A percentile compares a stretch with the other conserved stretches of the same genome.
These are phyloP conservation scores for Boechera retrofracta DNA, from an alignment of 345 rosid genomes.

Conservation along the genomic window DNA sequence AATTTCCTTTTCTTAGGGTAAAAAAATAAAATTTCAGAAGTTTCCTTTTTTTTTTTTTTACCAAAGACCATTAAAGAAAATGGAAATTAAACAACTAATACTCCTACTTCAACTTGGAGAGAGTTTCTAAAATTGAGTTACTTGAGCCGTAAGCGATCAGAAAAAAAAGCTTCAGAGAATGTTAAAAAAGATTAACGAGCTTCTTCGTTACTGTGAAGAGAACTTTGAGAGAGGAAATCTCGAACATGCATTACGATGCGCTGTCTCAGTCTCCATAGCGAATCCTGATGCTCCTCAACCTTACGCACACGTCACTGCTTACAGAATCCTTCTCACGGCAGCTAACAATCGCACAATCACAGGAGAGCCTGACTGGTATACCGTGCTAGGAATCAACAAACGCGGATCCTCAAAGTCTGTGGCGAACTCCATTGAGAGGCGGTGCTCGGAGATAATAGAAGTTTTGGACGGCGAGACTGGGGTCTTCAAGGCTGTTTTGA, in stretches of 20 bases:
- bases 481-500: background rate
- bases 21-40: background rate
- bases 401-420: background rate
- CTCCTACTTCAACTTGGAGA: background rate
- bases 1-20: background rate
- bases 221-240: slow-evolving; percentile 26
- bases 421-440: background rate
- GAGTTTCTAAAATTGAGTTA: background rate
- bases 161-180: background rate
- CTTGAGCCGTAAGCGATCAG: background rate
- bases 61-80: background rate
- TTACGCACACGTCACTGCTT: slow-evolving; percentile 37
- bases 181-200: background rate
- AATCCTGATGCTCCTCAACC: slow-evolving; percentile 28
- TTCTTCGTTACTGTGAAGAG: slow-evolving; percentile 38
- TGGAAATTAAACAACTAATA: slow-evolving; percentile 15
- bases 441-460: background rate
- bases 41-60: background rate
- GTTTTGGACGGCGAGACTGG: background rate
- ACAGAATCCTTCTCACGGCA: slow-evolving; percentile 29
- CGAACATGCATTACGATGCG: slow-evolving; percentile 23
- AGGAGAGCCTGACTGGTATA: slow-evolving; percentile 39
- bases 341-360: slow-evolving; percentile 21
- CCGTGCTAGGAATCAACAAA: slow-evolving; percentile 7
- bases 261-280: slow-evolving; percentile 4